A percentile compares a stretch with the other conserved stretches of the same genome.
Conservation (phyloP, 805 yeast genomes). For the Barnettozyma vustinii region DNA sequence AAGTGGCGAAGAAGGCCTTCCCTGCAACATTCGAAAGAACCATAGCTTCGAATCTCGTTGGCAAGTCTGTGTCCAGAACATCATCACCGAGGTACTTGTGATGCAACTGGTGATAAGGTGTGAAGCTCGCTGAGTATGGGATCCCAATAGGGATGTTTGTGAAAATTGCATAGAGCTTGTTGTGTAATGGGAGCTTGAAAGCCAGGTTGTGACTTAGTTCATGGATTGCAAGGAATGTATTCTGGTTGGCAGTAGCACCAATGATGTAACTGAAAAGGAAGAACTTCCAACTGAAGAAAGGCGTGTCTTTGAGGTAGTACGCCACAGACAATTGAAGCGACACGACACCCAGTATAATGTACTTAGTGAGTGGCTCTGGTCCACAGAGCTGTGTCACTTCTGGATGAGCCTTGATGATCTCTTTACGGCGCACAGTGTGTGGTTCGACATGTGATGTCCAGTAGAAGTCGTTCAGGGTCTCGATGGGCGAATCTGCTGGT, state of each 20-base stretch:
- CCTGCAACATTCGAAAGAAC: constrained; percentile 74
- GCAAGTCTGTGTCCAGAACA: constrained; percentile 79
- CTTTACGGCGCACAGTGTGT: constrained; percentile 67
- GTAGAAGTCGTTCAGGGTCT: constrained; percentile 57
- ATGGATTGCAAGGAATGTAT: constrained; percentile 81
- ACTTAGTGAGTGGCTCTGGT: constrained; percentile 81
- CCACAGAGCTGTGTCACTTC: constrained; percentile 77
- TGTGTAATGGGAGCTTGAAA: constrained; percentile 71
- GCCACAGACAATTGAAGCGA: constrained; percentile 63
- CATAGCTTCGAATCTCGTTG: constrained; percentile 72
- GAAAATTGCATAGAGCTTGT: constrained; percentile 70
- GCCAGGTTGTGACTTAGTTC: constrained; percentile 83
- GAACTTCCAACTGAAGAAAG: constrained; percentile 48
- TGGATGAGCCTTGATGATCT: constrained; percentile 70
- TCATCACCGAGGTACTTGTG: constrained; percentile 89
- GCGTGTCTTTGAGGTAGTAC: constrained; percentile 49
- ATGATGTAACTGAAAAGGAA: constrained; percentile 63
- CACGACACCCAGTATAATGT: constrained; percentile 62
- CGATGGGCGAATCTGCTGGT: constrained; percentile 24
- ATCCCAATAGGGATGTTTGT: constrained; percentile 84
- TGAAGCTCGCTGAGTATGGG: constrained; percentile 84
- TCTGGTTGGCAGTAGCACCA: constrained; percentile 86
- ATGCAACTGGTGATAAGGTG: constrained; percentile 84
- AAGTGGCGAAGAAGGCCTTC: constrained; percentile 85
- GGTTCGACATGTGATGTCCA: constrained; percentile 85